These are phyloP conservation scores for Aspergillus biplanus DNA, from an alignment of 495 filamentous ascomycete genomes.

Conservation along the genomic window DNA sequence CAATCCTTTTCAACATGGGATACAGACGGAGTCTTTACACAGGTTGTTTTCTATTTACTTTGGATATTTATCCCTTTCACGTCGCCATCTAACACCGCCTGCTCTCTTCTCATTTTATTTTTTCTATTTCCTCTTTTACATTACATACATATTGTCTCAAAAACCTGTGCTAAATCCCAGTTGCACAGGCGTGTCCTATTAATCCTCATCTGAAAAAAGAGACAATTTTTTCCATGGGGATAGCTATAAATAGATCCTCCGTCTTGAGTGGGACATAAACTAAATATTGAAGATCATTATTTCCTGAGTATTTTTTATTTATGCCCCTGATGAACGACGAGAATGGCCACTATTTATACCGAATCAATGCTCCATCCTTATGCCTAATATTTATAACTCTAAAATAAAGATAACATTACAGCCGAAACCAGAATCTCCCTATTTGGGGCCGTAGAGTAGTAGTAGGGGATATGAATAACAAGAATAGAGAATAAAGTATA, in stretches of 20 bases:
- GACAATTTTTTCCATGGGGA: no score
- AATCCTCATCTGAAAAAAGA: no score
- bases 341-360: no score
- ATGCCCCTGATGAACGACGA: no score
- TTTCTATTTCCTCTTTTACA: slow-evolving; percentile 11
- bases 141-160: slow-evolving; percentile 1
- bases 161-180: neutral
- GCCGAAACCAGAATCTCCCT: no score
- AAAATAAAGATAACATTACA: no score
- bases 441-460: neutral
- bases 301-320: no score
- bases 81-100: neutral
- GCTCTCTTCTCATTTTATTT: slow-evolving; percentile 13
- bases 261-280: no score
- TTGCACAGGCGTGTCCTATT: neutral
- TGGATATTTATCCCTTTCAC: slow-evolving; percentile 10
- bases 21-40: slow-evolving; percentile 29
- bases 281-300: no score
- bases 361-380: no score
- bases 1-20: slow-evolving; percentile 39
- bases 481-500: neutral
- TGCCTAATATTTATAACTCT: no score
- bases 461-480: neutral
- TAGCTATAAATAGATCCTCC: no score
- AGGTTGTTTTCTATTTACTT: slow-evolving; percentile 20